These are phyloP conservation scores for Mycena floridula DNA, from an alignment of 768 basidiomycete genomes.

Conservation along the genomic window DNA sequence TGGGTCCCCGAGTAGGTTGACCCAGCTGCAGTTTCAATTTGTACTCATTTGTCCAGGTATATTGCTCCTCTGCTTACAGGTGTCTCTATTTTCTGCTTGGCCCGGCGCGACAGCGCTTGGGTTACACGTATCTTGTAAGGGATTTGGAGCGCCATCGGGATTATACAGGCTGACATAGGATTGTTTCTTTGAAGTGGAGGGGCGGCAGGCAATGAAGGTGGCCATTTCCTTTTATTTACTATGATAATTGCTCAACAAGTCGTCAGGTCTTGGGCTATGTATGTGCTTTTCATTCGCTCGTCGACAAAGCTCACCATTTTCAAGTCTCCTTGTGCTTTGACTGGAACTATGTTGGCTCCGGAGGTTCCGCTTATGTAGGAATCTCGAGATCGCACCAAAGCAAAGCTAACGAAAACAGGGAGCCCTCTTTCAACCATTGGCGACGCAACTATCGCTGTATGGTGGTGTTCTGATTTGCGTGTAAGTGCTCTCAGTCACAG, in stretches of 20 bases:
- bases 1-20: conserved; percentile 25
- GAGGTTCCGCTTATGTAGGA: conserved; percentile 6
- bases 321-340: conserved; percentile 41
- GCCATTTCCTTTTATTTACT: conserved; percentile 23
- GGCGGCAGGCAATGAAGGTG: conserved; percentile 44
- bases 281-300: too few relatives aligned
- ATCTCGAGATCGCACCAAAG: too few relatives aligned
- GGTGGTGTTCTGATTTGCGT: conserved; percentile 15
- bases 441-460: conserved; percentile 24
- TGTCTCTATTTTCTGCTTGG: conserved; percentile 39
- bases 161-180: too few relatives aligned
- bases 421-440: conserved; percentile 39
- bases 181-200: too few relatives aligned
- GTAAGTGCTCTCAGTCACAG: conserved; percentile 16
- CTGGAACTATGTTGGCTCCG: conserved; percentile 39
- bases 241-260: conserved; percentile 35
- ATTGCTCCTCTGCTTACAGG: conserved; percentile 30
- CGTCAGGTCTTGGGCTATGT: conserved; percentile 39
- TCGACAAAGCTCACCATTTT: too few relatives aligned
- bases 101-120: conserved; percentile 28
- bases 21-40: conserved; percentile 17
- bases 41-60: conserved; percentile 3
- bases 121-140: conserved; percentile 44
- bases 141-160: too few relatives aligned
- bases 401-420: too few relatives aligned